phyloP scores from a whole-genome alignment of 2,329 filamentous ascomycete genomes.

The Aspergillus flavus region DNA sequence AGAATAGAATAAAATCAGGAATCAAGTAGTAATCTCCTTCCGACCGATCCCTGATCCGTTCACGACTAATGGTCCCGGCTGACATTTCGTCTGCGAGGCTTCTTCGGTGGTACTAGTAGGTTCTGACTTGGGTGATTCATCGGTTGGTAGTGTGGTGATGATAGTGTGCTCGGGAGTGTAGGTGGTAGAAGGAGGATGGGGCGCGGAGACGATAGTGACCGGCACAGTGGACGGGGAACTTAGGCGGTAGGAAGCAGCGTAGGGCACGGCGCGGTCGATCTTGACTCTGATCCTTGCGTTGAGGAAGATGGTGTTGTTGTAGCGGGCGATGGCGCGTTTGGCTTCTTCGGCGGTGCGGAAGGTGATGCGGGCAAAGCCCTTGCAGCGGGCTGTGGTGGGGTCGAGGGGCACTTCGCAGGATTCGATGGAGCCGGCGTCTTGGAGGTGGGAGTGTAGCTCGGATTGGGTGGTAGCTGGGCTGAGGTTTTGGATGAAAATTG shows the following conservation, averaged over 20 bases:
- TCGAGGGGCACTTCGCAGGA: slow-evolving; percentile 35
- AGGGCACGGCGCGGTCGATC: slow-evolving; percentile 29
- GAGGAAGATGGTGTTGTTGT: slow-evolving; percentile 38
- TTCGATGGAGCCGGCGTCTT: slow-evolving; percentile 32
- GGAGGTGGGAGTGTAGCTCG: slow-evolving; percentile 33
- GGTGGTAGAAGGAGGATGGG: neutral
- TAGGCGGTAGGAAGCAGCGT: neutral
- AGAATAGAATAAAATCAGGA: neutral
- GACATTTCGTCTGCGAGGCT: slow-evolving; percentile 2
- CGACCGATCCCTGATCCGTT: slow-evolving; percentile 35
- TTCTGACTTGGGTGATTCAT: neutral
- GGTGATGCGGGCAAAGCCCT: slow-evolving; percentile 32
- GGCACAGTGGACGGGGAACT: neutral
- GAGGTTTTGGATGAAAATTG: slow-evolving; percentile 34
- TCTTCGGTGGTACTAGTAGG: neutral
- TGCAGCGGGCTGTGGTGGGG: slow-evolving; percentile 23
- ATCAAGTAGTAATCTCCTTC: slow-evolving; percentile 20
- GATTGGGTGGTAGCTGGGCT: slow-evolving; percentile 29
- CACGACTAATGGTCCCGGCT: slow-evolving; percentile 35
- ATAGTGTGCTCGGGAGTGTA: neutral
- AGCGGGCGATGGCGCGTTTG: slow-evolving; percentile 34
- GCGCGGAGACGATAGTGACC: neutral
- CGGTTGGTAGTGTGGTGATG: no score
- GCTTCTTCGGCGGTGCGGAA: slow-evolving; percentile 40
- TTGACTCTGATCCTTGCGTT: slow-evolving; percentile 37